Percentiles rank a stretch among this genome's conserved stretches.
Conservation (phyloP, 169 alveolate genomes). For the Cryptosporidium viatorum region DNA sequence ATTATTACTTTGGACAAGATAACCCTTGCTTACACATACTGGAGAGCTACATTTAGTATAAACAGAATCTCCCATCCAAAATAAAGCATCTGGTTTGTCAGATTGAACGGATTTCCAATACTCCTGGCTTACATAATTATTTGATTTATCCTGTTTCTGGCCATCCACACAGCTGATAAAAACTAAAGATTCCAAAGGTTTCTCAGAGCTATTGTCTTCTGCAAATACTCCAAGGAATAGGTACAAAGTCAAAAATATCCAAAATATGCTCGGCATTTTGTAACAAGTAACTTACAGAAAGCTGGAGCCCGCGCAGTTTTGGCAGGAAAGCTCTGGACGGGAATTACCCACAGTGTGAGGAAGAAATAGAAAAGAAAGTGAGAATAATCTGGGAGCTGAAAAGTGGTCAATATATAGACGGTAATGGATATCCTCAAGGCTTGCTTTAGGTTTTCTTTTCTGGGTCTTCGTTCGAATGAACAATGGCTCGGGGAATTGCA, state of each 20-base stretch:
- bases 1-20: conserved; percentile 30
- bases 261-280: conserved; percentile 15
- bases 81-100: conserved; percentile 83
- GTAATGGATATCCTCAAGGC: conserved; percentile 39
- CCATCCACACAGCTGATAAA: conserved; percentile 71
- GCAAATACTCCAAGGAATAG: conserved; percentile 1
- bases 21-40: conserved; percentile 27
- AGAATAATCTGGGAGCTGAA: conserved; percentile 1
- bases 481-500: conserved; percentile 60
- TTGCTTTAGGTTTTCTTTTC: conserved; percentile 40
- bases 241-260: background rate
- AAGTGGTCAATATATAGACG: background rate
- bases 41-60: conserved; percentile 74
- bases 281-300: conserved; percentile 1
- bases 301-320: conserved; percentile 4
- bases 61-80: conserved; percentile 85
- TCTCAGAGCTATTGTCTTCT: background rate
- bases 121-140: conserved; percentile 35
- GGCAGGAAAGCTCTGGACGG: background rate
- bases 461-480: conserved; percentile 52
- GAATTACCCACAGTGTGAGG: conserved; percentile 30
- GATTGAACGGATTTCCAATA: conserved; percentile 64
- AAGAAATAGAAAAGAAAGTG: background rate
- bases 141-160: background rate
- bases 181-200: conserved; percentile 26